Conservation (phyloP, 75 land plant species). For the Pinus albicaulis region DNA sequence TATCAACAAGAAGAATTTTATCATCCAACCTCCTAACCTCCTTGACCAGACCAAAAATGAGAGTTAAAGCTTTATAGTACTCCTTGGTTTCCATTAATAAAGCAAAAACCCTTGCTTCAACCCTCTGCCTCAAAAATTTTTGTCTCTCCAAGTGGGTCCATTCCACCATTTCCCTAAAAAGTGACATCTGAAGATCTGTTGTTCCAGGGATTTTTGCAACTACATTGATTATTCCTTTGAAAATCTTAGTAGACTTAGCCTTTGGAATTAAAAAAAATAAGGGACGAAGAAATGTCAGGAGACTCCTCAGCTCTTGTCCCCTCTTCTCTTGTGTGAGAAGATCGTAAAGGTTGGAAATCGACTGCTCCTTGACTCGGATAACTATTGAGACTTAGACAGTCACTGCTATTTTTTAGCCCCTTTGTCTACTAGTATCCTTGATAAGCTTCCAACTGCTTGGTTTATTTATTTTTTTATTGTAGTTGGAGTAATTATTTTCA, state of each 20-base stretch:
- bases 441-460: too few relatives aligned
- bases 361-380: constrained; percentile 70
- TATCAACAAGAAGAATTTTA: constrained; percentile 69
- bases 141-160: constrained; percentile 50
- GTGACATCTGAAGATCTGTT: constrained; percentile 59
- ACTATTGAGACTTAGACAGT: too few relatives aligned
- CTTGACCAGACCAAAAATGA: constrained; percentile 50
- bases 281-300: constrained; percentile 51
- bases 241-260: constrained; percentile 69
- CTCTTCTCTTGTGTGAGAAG: constrained; percentile 49
- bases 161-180: constrained; percentile 62
- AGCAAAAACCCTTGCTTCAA: constrained; percentile 66
- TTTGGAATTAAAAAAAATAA: constrained; percentile 60
- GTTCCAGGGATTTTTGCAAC: constrained; percentile 65
- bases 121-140: constrained; percentile 51
- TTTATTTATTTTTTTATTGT: too few relatives aligned
- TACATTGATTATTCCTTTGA: constrained; percentile 63
- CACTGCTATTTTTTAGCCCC: too few relatives aligned
- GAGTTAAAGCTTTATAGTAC: constrained; percentile 51
- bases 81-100: constrained; percentile 66
- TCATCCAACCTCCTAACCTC: constrained; percentile 66
- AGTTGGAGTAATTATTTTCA: too few relatives aligned
- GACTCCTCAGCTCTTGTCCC: constrained; percentile 53
- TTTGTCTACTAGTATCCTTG: too few relatives aligned
- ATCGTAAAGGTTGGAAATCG: constrained; percentile 53